phyloP scores from a whole-genome alignment of 106 monocot genomes.

The Gastrodia elata region DNA sequence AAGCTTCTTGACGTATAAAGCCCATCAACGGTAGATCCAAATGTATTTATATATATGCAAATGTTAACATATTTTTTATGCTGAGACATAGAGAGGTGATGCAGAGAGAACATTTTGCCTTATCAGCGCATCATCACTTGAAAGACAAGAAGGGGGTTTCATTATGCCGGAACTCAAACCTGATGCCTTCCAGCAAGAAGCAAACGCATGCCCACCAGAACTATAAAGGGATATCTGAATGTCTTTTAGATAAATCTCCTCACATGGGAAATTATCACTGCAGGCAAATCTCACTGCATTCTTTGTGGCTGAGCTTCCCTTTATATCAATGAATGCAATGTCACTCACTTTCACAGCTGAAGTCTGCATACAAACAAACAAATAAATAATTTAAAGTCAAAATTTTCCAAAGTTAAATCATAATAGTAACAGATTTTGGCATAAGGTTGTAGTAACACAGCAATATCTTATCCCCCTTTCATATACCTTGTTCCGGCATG shows the following conservation, averaged over 20 bases:
- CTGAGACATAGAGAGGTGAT: not conserved
- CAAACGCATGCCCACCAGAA: conserved; percentile 27
- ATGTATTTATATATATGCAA: not conserved
- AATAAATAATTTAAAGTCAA: not conserved
- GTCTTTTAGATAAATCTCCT: conserved; percentile 43
- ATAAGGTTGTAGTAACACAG: no score
- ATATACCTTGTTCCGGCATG: conserved; percentile 68
- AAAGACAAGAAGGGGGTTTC: conserved; percentile 43
- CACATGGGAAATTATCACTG: conserved; percentile 52
- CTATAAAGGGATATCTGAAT: conserved; percentile 30
- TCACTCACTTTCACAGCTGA: conserved; percentile 46
- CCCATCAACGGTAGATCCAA: no score
- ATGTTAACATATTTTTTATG: not conserved
- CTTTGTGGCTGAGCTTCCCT: conserved; percentile 49
- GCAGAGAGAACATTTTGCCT: not conserved
- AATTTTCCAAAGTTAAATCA: no score
- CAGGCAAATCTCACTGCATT: conserved; percentile 52
- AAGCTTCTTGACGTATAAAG: no score
- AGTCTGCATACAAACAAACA: conserved; percentile 39
- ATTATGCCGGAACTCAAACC: conserved; percentile 35
- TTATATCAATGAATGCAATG: conserved; percentile 43
- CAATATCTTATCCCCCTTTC: no score
- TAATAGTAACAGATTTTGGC: not conserved
- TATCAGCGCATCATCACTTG: conserved; percentile 4
- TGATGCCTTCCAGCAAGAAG: conserved; percentile 54